A percentile compares a stretch with the other conserved stretches of the same genome.
Evolutionary conservation across 768 basidiomycete genomes (phyloP).

Genomic region (Saitozyma sp.): DNA sequence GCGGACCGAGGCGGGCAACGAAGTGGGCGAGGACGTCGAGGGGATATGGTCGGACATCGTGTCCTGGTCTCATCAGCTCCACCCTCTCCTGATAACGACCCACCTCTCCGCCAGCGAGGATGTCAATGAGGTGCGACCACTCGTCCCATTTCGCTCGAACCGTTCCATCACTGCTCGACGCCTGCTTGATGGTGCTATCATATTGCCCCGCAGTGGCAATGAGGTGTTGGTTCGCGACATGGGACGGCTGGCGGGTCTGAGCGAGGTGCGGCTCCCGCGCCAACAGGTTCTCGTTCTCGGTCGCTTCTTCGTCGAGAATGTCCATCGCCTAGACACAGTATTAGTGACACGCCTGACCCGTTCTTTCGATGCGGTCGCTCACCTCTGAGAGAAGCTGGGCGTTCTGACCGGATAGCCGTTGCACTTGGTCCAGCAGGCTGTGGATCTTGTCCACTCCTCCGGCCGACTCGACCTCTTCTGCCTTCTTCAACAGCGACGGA

Average conservation of each 20-base stretch:
- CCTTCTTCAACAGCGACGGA: slow-evolving; percentile 78
- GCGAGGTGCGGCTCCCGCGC: slow-evolving; percentile 41
- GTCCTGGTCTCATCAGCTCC: slow-evolving; percentile 13
- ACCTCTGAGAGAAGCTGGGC: slow-evolving; percentile 74
- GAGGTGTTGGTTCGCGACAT: slow-evolving; percentile 74
- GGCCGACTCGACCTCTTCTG: slow-evolving; percentile 76
- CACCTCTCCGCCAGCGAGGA: slow-evolving; percentile 70
- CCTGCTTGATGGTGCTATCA: slow-evolving; percentile 68
- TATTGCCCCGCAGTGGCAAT: slow-evolving; percentile 71
- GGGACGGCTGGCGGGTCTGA: slow-evolving; percentile 64
- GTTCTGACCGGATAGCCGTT: slow-evolving; percentile 66
- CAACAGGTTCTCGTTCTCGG: slow-evolving; percentile 53
- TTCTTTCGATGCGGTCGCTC: slow-evolving; percentile 22
- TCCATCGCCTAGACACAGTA: slow-evolving; percentile 70
- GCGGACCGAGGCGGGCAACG: slow-evolving; percentile 40
- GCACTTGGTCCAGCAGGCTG: slow-evolving; percentile 69
- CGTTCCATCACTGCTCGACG: slow-evolving; percentile 70
- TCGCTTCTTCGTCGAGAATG: slow-evolving; percentile 78
- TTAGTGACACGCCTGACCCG: not conserved
- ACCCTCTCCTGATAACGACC: not conserved
- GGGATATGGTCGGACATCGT: slow-evolving; percentile 44
- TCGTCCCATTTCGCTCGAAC: slow-evolving; percentile 84
- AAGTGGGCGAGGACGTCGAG: slow-evolving; percentile 51
- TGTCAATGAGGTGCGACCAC: slow-evolving; percentile 72
- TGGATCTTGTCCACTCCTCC: slow-evolving; percentile 74